Base-by-base conservation (phyloP, 2,329 filamentous ascomycete genomes). In the Dactylellina leptospora region DNA sequence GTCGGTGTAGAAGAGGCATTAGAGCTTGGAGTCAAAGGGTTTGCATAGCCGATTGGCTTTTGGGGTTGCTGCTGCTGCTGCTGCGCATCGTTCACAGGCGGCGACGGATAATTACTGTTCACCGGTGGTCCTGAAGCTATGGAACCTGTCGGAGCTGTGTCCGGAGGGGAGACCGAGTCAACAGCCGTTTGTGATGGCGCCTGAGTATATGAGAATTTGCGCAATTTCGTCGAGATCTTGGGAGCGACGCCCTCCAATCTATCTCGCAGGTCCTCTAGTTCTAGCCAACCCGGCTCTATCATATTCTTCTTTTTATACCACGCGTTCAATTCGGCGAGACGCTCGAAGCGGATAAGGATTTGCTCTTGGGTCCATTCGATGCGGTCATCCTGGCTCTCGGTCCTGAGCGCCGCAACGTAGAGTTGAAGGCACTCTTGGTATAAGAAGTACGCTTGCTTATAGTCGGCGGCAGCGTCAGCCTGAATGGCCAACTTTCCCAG, bases 401-500 rank as follows among this genome's bases (percentile, higher is more conserved):
- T 25, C 36, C 48, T 71, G 11, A 71, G 66, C 30, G 66, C 66
- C 36, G 53, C 66, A 22, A 71, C 44, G 66, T 71, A 71, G 25
- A 36, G 25, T 45, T 59, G 63, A 1, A 71, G 58, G 48, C 66
- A 71, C 20, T 71, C 66, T 16, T 71, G 66, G 45, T 71, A 71
- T 23, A 71, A 27, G n/a, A 45, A 50, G 42, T 71, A 71, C 42
- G 66, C 66, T 18, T 71, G 58, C 44, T 71, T 71, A 51, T 71
- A 71, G 53, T 71, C 58, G 51, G 45, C 66, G 27, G 50, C 51
- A 45, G 44, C 66, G 40, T 71, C 66, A 36, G 66, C 53, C 45
- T 71, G 66, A 28, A 71, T 71, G 58, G 66, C 66, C 66, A 71
- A 36, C 51, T 71, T 71, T 58, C 66, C 66, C 25, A 71, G 51